Percentiles rank a stretch among this genome's conserved stretches.
These are phyloP conservation scores for Aspergillus bertholletiae DNA, from an alignment of 495 filamentous ascomycete species.

Conservation along the genomic window DNA sequence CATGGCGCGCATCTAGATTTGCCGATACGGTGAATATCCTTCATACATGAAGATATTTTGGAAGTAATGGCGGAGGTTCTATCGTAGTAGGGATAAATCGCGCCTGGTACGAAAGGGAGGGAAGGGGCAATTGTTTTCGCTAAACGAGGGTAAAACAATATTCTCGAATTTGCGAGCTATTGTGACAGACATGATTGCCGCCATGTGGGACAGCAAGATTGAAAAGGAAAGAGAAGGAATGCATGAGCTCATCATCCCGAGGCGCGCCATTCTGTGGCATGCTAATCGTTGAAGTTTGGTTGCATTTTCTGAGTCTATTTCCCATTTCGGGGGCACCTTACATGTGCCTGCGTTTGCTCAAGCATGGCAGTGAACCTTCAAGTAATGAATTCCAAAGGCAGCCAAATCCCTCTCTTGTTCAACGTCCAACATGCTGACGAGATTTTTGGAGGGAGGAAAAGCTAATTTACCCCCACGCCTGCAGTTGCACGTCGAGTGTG, in stretches of 20 bases:
- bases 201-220: constrained; percentile 8
- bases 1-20: constrained; percentile 11
- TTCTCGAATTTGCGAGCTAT: neutral
- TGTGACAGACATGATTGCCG: neutral
- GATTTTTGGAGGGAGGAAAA: neutral
- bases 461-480: neutral
- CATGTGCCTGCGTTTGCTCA: neutral
- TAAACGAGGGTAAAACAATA: neutral
- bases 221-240: neutral
- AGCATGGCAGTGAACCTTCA: neutral
- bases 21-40: neutral
- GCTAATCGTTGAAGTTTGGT: neutral
- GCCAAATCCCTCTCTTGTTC: too few relatives aligned
- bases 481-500: neutral
- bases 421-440: neutral
- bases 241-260: neutral
- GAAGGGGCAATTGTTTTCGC: neutral
- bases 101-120: neutral
- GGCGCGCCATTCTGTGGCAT: neutral
- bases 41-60: neutral
- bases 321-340: neutral
- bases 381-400: too few relatives aligned
- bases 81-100: neutral
- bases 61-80: neutral
- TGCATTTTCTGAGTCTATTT: neutral